A percentile compares a stretch with the other conserved stretches of the same genome.
Conservation (phyloP, 768 basidiomycete species). For the Dentipellis sp. region DNA sequence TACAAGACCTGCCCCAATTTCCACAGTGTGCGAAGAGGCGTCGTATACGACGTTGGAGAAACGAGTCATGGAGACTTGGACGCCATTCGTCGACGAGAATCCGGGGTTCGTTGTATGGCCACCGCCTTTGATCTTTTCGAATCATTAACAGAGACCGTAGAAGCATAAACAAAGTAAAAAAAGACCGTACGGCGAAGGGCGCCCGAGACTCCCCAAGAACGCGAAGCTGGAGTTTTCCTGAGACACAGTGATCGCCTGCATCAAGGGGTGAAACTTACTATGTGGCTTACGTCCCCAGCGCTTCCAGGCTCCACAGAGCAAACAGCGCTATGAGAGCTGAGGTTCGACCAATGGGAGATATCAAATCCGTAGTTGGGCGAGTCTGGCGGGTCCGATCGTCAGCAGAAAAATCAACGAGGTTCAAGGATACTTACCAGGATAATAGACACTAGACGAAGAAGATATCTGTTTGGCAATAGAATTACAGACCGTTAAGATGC, state of each 20-base stretch:
- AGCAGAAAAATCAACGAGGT: not conserved
- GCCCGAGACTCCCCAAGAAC: not conserved
- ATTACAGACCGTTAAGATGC: not conserved
- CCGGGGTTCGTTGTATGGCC: conserved; percentile 47
- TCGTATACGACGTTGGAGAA: conserved; percentile 26
- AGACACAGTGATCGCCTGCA: no score
- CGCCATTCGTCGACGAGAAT: conserved; percentile 51
- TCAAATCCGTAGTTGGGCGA: not conserved
- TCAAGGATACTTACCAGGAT: not conserved
- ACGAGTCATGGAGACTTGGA: conserved; percentile 46
- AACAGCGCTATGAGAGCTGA: not conserved
- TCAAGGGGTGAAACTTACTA: not conserved
- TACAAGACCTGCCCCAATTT: conserved; percentile 12
- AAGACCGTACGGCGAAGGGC: not conserved
- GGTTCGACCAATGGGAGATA: not conserved
- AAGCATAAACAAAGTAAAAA: not conserved
- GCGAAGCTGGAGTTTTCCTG: not conserved
- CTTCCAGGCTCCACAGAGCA: conserved; percentile 3
- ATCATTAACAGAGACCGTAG: not conserved
- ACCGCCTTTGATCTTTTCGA: conserved; percentile 46
- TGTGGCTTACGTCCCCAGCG: not conserved
- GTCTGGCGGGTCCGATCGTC: not conserved
- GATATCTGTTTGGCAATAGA: not conserved
- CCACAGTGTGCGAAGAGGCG: conserved; percentile 3
- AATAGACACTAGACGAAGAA: not conserved